Evolutionary conservation across 73 alveolate genomes (phyloP).

Genomic region (Tetrahymena thermophila): DNA sequence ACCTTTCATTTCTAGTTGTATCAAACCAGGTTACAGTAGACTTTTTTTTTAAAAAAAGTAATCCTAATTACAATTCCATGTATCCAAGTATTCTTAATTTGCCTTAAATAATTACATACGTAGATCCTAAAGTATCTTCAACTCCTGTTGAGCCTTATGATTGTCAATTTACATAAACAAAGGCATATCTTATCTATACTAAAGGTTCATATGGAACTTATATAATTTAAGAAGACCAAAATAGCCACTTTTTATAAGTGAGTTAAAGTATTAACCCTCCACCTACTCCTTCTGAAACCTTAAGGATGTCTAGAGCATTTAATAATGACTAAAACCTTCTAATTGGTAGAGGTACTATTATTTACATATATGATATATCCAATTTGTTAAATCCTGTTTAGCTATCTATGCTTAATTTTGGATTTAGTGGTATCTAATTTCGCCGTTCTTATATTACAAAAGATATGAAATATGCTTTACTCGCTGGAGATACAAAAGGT

Average conservation of each 20-base stretch:
- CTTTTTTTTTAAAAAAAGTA: neutral
- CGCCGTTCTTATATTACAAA: neutral
- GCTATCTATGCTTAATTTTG: neutral
- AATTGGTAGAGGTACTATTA: neutral
- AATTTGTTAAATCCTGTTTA: neutral
- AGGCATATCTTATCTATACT: neutral
- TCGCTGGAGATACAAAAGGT: neutral
- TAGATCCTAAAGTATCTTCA: neutral
- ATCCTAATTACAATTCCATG: neutral
- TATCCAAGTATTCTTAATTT: neutral
- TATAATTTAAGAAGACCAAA: neutral
- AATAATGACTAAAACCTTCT: neutral
- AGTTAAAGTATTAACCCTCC: neutral
- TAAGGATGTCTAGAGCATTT: neutral
- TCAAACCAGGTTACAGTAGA: neutral
- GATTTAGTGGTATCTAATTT: neutral
- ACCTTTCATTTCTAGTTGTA: neutral
- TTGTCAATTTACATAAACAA: neutral
- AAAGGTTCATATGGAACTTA: neutral
- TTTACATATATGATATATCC: neutral
- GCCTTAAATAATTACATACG: neutral
- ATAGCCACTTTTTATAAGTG: neutral
- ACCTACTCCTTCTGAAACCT: neutral
- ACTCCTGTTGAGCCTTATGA: neutral
- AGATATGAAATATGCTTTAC: neutral